phyloP scores from a whole-genome alignment of 2,329 filamentous ascomycete species.

The Endoconidiophora laricicola region DNA sequence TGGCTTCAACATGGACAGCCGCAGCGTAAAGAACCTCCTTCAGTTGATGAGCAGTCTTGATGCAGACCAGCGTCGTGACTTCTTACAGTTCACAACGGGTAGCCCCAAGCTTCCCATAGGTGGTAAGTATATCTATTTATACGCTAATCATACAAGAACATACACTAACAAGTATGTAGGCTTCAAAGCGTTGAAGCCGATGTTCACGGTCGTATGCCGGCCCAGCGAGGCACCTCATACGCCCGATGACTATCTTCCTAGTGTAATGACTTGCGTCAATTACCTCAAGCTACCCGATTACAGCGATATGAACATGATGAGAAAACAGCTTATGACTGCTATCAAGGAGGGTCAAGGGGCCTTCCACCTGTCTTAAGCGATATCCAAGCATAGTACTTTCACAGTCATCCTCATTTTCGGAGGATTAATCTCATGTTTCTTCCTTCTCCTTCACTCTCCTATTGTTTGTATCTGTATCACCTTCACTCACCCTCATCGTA shows the following conservation, averaged over 20 bases:
- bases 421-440: not conserved
- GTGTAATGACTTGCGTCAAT: conserved; percentile 99
- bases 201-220: conserved; percentile 98
- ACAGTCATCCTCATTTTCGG: not conserved
- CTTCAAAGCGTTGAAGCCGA: conserved; percentile 90
- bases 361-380: conserved; percentile 70
- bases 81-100: conserved; percentile 93
- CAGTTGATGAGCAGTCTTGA: conserved; percentile 86
- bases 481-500: not conserved
- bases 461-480: not conserved
- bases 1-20: conserved; percentile 96
- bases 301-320: conserved; percentile 59
- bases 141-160: not conserved
- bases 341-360: conserved; percentile 94
- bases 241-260: conserved; percentile 95
- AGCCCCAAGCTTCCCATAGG: conserved; percentile 97
- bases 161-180: conserved; percentile 32
- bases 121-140: conserved; percentile 40
- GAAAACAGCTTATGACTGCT: conserved; percentile 62
- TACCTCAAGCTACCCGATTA: conserved; percentile 97
- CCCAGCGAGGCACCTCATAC: conserved; percentile 89
- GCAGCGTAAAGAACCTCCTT: conserved; percentile 80
- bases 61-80: conserved; percentile 63
- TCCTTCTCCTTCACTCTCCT: not conserved
- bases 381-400: not conserved